Evolutionary conservation across 2,329 filamentous ascomycete species (phyloP).

Genomic region (Pseudocercospora fijiensis): DNA sequence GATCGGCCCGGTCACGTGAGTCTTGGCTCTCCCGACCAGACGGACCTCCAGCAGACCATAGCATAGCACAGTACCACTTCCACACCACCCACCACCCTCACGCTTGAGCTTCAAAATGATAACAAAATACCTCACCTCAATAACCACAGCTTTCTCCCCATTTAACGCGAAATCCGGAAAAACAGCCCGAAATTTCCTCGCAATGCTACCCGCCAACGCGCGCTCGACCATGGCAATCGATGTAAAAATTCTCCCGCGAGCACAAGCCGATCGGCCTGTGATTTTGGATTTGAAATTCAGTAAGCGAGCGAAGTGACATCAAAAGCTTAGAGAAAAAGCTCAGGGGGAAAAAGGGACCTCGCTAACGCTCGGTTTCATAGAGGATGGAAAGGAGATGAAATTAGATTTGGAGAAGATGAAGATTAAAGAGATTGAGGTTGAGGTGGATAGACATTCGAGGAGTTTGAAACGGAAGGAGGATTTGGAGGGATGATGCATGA

Average conservation of each 20-base stretch:
- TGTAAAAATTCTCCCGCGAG: slow-evolving; percentile 70
- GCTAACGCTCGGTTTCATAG: slow-evolving; percentile 46
- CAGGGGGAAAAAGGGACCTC: no score
- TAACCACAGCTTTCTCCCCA: slow-evolving; percentile 86
- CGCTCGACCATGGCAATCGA: slow-evolving; percentile 73
- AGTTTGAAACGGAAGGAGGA: slow-evolving; percentile 79
- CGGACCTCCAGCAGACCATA: background rate
- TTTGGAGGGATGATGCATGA: slow-evolving; percentile 50
- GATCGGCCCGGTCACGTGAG: background rate
- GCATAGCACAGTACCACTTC: background rate
- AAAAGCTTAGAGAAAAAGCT: no score
- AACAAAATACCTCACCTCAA: slow-evolving; percentile 79
- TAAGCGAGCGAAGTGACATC: slow-evolving; percentile 47
- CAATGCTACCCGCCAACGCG: slow-evolving; percentile 76
- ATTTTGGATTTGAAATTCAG: slow-evolving; percentile 81
- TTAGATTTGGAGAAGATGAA: slow-evolving; percentile 77
- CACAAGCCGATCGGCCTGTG: slow-evolving; percentile 63
- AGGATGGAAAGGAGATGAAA: slow-evolving; percentile 88
- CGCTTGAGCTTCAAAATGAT: slow-evolving; percentile 69
- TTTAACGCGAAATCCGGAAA: slow-evolving; percentile 73
- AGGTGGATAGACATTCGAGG: slow-evolving; percentile 87
- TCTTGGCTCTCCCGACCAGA: slow-evolving; percentile 2
- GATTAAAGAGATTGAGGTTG: slow-evolving; percentile 82
- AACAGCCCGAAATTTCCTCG: slow-evolving; percentile 83
- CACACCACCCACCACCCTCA: background rate